These are phyloP conservation scores for Jatropha curcas DNA, from an alignment of 345 rosid genomes.

Conservation along the genomic window DNA sequence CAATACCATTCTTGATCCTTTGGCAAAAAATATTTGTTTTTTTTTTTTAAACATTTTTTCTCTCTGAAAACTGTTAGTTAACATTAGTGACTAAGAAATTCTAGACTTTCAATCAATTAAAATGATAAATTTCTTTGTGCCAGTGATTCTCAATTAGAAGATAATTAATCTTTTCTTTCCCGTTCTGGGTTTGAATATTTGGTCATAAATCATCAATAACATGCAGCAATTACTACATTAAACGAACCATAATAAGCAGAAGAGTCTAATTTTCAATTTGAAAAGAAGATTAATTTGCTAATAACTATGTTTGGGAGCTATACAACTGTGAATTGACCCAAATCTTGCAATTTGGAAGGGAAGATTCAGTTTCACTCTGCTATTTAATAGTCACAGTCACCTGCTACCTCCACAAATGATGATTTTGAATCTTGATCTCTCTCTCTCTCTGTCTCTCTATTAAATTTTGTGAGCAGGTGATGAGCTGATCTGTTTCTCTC, in stretches of 20 bases:
- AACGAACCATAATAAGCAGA: background rate
- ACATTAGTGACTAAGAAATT: background rate
- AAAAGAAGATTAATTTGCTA: background rate
- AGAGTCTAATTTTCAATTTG: constrained; percentile 5
- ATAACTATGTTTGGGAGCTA: constrained; percentile 16
- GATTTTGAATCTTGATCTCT: no score
- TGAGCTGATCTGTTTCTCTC: constrained; percentile 13
- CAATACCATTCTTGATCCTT: background rate
- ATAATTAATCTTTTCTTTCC: background rate
- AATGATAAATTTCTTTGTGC: no score
- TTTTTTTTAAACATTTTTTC: no score
- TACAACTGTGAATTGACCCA: constrained; percentile 18
- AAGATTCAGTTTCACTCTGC: background rate
- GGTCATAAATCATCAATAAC: background rate
- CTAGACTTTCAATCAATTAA: background rate
- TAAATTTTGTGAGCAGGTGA: no score
- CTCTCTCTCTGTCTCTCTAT: no score
- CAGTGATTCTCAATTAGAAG: background rate
- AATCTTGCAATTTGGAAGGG: constrained; percentile 7
- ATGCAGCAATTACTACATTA: background rate
- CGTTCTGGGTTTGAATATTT: background rate
- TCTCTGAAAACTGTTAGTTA: background rate
- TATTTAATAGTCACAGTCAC: background rate
- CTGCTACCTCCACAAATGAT: constrained; percentile 14
- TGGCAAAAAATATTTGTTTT: background rate